Evolutionary conservation across 192 early-diverging fungal genomes (phyloP), one percentile per base, ranked within the genome.

Genomic region (Coemansia sp.): DNA sequence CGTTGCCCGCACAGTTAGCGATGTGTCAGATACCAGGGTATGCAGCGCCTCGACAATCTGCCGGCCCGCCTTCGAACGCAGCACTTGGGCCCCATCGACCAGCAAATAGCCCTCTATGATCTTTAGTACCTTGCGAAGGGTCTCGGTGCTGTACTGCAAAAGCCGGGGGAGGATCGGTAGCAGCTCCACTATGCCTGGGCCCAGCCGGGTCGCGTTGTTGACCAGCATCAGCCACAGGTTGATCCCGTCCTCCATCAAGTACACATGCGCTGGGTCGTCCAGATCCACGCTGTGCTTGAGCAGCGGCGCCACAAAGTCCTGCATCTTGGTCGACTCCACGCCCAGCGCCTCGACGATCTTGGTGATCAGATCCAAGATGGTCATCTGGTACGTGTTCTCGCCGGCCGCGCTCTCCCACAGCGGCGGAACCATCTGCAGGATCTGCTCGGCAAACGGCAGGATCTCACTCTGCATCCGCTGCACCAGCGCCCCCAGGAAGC

Each of bases 241-340:
- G n/a, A 94, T 71, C 2, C 82, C 88, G 47, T 96, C 94, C 50
- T 94, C 94, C 19, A 93, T 75, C 44, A 96, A 47, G 41, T 92
- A 94, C 5, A 90, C 68, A 66, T 90, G 85, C 2, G 63, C 60
- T 38, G 78, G 80, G 30, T 75, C 62, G 31, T 55, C 75, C 0
- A 80, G 73, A 40, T 89, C 78, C 10, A 90, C 61, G 63, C 89
- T 89, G 44, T 87, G 78, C 18, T 77, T 66, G 23, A 96, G 67
- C 38, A 94, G 68, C 0, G 89, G 88, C 44, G 86, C 63, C 6
- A 93, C 76, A 54, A 92, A 75, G 2, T 59, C 68, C 54, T 93
- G 85, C 6, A 93, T 59, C 26, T 80, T 77, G 18, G 72, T 62
- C 1, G 90, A 90, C 28, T 88, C 80, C 0, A 71, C 76, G 42